A percentile compares a stretch with the other conserved stretches of the same genome.
phyloP scores from a whole-genome alignment of 495 filamentous ascomycete genomes.

The Podospora australis region DNA sequence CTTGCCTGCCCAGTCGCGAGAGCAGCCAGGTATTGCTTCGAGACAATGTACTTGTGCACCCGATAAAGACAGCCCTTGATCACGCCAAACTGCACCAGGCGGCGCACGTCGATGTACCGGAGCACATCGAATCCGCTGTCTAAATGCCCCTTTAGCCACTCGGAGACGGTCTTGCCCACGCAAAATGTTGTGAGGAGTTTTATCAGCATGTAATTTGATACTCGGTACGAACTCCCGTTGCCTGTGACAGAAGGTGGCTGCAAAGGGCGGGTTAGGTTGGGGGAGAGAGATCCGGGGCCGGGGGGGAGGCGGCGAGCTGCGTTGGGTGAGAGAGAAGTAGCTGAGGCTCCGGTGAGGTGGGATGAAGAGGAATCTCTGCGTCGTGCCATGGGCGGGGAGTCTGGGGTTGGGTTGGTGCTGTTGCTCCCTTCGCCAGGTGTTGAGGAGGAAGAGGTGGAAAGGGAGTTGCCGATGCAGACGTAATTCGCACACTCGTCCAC shows the following conservation, averaged over 20 bases:
- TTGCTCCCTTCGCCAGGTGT: no score
- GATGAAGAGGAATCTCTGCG: background rate
- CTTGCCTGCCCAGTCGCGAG: slow-evolving; percentile 34
- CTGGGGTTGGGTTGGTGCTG: background rate
- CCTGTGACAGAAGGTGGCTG: no score
- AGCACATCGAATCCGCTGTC: slow-evolving; percentile 52
- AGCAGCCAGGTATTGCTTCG: slow-evolving; percentile 44
- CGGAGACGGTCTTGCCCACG: slow-evolving; percentile 70
- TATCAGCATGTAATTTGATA: slow-evolving; percentile 51
- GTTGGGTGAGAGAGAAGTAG: background rate
- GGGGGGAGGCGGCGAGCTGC: background rate
- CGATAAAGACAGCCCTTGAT: slow-evolving; percentile 95
- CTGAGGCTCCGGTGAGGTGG: background rate
- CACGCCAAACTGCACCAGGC: slow-evolving; percentile 90
- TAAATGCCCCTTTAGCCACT: slow-evolving; percentile 70
- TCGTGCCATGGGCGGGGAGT: background rate
- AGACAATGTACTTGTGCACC: slow-evolving; percentile 82
- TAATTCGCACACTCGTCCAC: slow-evolving; percentile 84
- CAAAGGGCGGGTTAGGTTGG: background rate
- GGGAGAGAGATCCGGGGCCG: background rate
- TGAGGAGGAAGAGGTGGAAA: background rate
- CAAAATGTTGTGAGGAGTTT: slow-evolving; percentile 71
- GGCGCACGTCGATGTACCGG: slow-evolving; percentile 71
- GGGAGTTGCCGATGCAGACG: slow-evolving; percentile 46
- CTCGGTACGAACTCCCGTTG: slow-evolving; percentile 17